phyloP scores from a whole-genome alignment of 2,329 filamentous ascomycete species.

The Chaetothyriales sp. region DNA sequence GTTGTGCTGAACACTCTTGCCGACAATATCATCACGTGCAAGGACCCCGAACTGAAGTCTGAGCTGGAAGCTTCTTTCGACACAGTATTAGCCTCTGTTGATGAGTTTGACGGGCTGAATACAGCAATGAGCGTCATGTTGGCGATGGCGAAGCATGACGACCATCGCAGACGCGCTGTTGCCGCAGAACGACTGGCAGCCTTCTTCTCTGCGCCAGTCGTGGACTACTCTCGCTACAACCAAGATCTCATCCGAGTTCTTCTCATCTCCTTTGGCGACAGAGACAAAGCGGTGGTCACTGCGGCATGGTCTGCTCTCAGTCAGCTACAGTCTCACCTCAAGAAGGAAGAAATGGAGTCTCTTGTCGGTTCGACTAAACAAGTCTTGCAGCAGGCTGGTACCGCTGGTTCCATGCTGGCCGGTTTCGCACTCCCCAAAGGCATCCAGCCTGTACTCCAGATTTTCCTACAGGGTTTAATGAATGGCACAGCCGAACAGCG shows the following conservation, averaged over 20 bases:
- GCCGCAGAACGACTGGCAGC: constrained; percentile 68
- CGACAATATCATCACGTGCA: constrained; percentile 69
- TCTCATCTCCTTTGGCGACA: constrained; percentile 82
- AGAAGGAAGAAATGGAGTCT: constrained; percentile 96
- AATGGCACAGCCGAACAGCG: constrained; percentile 88
- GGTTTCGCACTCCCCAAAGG: constrained; percentile 90
- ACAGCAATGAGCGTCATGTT: constrained; percentile 91
- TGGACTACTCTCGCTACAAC: constrained; percentile 93
- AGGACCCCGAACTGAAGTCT: constrained; percentile 56
- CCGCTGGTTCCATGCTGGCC: constrained; percentile 67
- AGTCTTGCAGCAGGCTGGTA: constrained; percentile 74
- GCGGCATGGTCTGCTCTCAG: constrained; percentile 75
- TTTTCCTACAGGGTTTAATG: constrained; percentile 95
- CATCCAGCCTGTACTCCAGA: constrained; percentile 88
- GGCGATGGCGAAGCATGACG: constrained; percentile 76
- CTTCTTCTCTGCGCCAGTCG: constrained; percentile 67
- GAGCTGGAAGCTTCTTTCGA: constrained; percentile 77
- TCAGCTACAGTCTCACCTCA: constrained; percentile 75
- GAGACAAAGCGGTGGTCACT: constrained; percentile 72
- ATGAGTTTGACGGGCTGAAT: constrained; percentile 91
- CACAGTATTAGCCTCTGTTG: constrained; percentile 78
- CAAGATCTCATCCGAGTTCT: constrained; percentile 86
- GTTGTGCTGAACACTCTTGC: constrained; percentile 86
- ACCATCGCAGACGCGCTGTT: constrained; percentile 67
- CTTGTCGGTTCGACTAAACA: constrained; percentile 77